A percentile compares a stretch with the other conserved stretches of the same genome.
These are phyloP conservation scores for Medicago lupulina DNA, from an alignment of 306 rosid species.

Conservation along the genomic window DNA sequence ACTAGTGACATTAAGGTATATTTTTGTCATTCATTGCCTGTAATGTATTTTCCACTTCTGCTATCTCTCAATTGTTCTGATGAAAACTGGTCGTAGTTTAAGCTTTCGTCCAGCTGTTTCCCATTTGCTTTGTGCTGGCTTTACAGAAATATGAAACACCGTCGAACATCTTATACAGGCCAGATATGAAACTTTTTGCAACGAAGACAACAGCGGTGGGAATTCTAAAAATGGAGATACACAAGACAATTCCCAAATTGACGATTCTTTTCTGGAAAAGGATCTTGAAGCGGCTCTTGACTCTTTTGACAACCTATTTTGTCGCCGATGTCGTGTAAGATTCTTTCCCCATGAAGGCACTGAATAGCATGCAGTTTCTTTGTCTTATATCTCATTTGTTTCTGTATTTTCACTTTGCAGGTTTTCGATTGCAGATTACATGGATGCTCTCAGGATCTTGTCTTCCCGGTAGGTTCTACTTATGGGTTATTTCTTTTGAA, in stretches of 20 bases:
- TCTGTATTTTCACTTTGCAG: conserved; percentile 53
- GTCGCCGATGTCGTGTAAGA: conserved; percentile 96
- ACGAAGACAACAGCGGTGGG: conserved; percentile 61
- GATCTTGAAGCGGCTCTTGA: conserved; percentile 98
- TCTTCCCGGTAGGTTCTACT: conserved; percentile 79
- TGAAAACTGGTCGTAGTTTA: conserved; percentile 72
- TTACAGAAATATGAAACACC: conserved; percentile 96
- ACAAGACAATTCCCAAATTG: conserved; percentile 63
- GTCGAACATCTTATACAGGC: conserved; percentile 98
- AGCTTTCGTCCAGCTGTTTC: conserved; percentile 89
- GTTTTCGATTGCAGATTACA: conserved; percentile 96
- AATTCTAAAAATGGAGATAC: conserved; percentile 57
- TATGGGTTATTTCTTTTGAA: conserved; percentile 28
- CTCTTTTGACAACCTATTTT: conserved; percentile 96
- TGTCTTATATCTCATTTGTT: conserved; percentile 31
- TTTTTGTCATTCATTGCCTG: conserved; percentile 12
- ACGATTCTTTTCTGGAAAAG: conserved; percentile 75
- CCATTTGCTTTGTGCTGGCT: conserved; percentile 92
- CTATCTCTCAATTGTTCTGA: conserved; percentile 49
- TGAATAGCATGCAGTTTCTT: conserved; percentile 33
- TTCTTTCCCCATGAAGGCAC: conserved; percentile 18
- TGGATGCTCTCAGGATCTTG: conserved; percentile 99
- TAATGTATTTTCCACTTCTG: conserved; percentile 35
- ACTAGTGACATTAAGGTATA: conserved; percentile 80
- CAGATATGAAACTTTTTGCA: conserved; percentile 71